Conservation (phyloP, 352 stramenopile species). For the Lagenidium sp. region DNA sequence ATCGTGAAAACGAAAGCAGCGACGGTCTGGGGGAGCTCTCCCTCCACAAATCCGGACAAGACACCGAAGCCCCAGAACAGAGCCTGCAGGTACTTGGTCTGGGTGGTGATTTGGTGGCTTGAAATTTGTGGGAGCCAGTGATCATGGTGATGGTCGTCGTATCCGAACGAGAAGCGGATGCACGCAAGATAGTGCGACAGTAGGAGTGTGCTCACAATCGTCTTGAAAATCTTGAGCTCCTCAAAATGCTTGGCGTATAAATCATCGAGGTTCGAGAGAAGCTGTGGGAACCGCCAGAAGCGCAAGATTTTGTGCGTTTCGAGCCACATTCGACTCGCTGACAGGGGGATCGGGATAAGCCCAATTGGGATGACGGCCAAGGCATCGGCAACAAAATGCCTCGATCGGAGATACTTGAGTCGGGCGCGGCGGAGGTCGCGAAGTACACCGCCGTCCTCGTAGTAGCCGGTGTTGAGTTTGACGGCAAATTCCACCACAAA, state of each 20-base stretch:
- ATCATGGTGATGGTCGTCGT: conserved; percentile 20
- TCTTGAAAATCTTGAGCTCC: conserved; percentile 39
- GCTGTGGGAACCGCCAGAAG: conserved; percentile 22
- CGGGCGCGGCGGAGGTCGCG: conserved; percentile 14
- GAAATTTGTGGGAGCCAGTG: conserved; percentile 23
- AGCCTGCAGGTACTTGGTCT: conserved; percentile 27
- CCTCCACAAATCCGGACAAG: conserved; percentile 40
- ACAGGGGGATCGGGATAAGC: conserved; percentile 8
- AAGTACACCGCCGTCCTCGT: conserved; percentile 31
- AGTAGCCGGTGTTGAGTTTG: conserved; percentile 41
- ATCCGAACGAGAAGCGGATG: conserved; percentile 41
- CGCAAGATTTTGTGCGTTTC: conserved; percentile 34
- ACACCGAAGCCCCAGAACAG: conserved; percentile 52
- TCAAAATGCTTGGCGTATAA: conserved; percentile 45
- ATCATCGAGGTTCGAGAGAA: conserved; percentile 36
- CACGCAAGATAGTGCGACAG: conserved; percentile 40
- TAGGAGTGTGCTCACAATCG: conserved; percentile 24
- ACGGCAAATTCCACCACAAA: conserved; percentile 49
- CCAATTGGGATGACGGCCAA: conserved; percentile 32
- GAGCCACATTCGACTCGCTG: conserved; percentile 17
- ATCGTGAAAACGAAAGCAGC: conserved; percentile 50
- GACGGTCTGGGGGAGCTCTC: conserved; percentile 26
- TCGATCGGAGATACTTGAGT: conserved; percentile 42
- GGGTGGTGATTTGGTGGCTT: background rate
- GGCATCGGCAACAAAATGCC: conserved; percentile 30